phyloP scores from a whole-genome alignment of 1,139 yeast species.

The Candida neerlandica region DNA sequence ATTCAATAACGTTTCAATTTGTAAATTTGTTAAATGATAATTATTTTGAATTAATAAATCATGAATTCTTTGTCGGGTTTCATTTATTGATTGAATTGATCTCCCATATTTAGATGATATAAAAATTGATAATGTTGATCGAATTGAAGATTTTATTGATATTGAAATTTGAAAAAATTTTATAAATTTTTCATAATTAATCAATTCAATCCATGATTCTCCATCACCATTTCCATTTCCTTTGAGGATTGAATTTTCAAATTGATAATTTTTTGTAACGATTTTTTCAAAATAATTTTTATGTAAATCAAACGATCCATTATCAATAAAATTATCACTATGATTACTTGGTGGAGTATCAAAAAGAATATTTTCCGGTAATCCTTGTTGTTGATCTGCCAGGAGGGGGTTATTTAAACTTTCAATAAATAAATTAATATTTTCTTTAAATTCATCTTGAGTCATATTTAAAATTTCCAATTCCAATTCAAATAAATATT shows the following conservation, averaged over 20 bases:
- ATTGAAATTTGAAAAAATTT: slow-evolving; percentile 34
- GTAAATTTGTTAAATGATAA: slow-evolving; percentile 10
- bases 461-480: slow-evolving; percentile 22
- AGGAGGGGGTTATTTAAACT: slow-evolving; percentile 13
- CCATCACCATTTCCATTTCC: slow-evolving; percentile 44
- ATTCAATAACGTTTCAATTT: slow-evolving; percentile 8
- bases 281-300: slow-evolving; percentile 53
- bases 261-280: slow-evolving; percentile 39
- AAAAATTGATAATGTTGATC: slow-evolving; percentile 28
- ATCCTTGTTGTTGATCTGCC: too few relatives aligned
- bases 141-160: slow-evolving; percentile 35
- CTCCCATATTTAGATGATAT: slow-evolving; percentile 12
- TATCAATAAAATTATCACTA: slow-evolving; percentile 28
- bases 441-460: slow-evolving; percentile 33
- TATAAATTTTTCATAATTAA: slow-evolving; percentile 27
- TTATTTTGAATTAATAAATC: slow-evolving; percentile 6
- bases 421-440: slow-evolving; percentile 39
- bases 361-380: slow-evolving; percentile 26
- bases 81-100: slow-evolving; percentile 5
- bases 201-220: slow-evolving; percentile 7
- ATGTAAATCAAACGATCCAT: slow-evolving; percentile 35
- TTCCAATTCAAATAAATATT: slow-evolving; percentile 44
- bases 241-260: slow-evolving; percentile 28
- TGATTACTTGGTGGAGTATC: slow-evolving; percentile 24
- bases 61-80: slow-evolving; percentile 7